These are phyloP conservation scores for Pugionium cornutum DNA, from an alignment of 345 rosid species.

Conservation along the genomic window DNA sequence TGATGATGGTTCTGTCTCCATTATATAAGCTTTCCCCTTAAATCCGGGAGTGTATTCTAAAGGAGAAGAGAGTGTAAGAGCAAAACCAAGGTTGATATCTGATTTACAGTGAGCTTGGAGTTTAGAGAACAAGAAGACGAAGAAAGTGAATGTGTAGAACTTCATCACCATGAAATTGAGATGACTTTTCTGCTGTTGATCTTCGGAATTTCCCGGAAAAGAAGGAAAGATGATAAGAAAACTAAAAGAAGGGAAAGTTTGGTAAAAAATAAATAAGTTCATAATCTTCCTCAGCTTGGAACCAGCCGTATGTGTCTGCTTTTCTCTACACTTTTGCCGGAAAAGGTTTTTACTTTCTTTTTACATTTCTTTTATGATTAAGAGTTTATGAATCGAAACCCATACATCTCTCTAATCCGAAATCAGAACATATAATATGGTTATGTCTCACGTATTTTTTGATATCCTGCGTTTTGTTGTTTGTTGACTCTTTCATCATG, in stretches of 20 bases:
- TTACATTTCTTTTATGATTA: too few relatives aligned
- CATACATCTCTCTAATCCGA: too few relatives aligned
- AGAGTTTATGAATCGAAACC: too few relatives aligned
- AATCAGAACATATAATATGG: too few relatives aligned
- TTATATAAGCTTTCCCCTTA: conserved; percentile 67
- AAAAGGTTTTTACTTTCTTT: too few relatives aligned
- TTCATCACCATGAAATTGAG: conserved; percentile 34
- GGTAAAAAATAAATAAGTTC: conserved; percentile 8
- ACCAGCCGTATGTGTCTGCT: too few relatives aligned
- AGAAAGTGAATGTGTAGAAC: conserved; percentile 35
- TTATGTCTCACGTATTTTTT: too few relatives aligned
- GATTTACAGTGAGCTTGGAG: conserved; percentile 49
- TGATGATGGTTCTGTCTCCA: conserved; percentile 44
- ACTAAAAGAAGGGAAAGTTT: conserved; percentile 24
- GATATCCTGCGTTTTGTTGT: too few relatives aligned
- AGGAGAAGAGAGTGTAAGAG: conserved; percentile 60
- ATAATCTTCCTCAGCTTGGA: too few relatives aligned
- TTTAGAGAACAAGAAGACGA: conserved; percentile 28
- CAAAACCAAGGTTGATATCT: conserved; percentile 50
- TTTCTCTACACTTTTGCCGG: too few relatives aligned
- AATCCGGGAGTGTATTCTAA: conserved; percentile 48
- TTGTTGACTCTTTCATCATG: too few relatives aligned
- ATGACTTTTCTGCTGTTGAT: conserved; percentile 19
- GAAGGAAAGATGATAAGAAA: conserved; percentile 22
- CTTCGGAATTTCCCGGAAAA: not conserved